Evolutionary conservation across 2,329 filamentous ascomycete genomes (phyloP), one percentile per base, ranked within the genome.

Genomic region (Penicillium sp.): DNA sequence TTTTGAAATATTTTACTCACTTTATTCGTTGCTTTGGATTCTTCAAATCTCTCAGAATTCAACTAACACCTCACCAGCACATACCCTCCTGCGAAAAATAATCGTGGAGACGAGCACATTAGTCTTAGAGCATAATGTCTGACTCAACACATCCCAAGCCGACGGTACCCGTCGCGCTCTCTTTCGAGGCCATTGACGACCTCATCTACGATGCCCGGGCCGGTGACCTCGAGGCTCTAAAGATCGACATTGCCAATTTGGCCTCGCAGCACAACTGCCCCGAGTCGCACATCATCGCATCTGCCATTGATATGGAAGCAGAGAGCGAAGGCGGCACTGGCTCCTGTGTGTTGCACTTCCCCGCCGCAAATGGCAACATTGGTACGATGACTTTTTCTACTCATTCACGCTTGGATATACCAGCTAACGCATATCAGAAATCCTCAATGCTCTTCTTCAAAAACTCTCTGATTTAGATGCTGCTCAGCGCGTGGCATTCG

Each of bases 171-270:
- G 42, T 68, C 46, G 52, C 58, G 23, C 73, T 91, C 40, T 79
- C 80, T 40, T 83, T 86, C 65, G 90, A 95, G 43, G 81, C 89
- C 68, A 85, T 94, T 61, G 90, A 96, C 67, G 91, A 97, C 70
- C 79, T 97, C 55, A 80, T 97, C 57, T 96, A 95, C 73, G 82
- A 88, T 57, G 80, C 89, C 2, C 87, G 91, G 29, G 78, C 80
- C 0, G 89, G 89, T 54, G 90, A 96, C 54, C 74, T 82, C 47
- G 71, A 76, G 14, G 86, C 91, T 22, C 75, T 97, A 39, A 73
- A 77, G 37, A 63, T 70, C 34, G 75, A 73, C 51, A 74, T 94
- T 42, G 69, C 77, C 10, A 73, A 75, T 22, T 69, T 94, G 16
- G 76, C 81, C 24, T 70, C 77, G 55, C 78, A 84, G 47, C 81